A percentile compares a stretch with the other conserved stretches of the same genome.
phyloP scores from a whole-genome alignment of 176 grass and related monocot species.

The Juncus effusus region DNA sequence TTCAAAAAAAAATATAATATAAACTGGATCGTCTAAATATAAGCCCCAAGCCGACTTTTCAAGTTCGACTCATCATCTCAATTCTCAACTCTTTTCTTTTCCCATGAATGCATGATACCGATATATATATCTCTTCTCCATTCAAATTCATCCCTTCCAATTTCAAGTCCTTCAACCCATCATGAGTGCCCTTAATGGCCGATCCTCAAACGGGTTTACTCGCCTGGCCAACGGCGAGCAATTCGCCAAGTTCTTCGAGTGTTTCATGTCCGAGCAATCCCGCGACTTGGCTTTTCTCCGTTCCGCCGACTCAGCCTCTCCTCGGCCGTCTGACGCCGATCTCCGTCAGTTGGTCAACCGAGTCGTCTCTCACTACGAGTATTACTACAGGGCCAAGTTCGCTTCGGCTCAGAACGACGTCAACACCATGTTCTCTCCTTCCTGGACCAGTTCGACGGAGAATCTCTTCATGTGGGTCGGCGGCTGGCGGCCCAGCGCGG shows the following conservation, averaged over 20 bases:
- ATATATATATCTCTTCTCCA: too few species aligned
- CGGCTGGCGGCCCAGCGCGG: conserved; percentile 63
- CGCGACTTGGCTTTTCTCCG: conserved; percentile 54
- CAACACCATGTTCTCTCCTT: conserved; percentile 51
- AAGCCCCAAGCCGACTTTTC: too few species aligned
- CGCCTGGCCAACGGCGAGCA: too few species aligned
- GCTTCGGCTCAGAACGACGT: conserved; percentile 37
- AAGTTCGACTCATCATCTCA: too few species aligned
- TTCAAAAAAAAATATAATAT: too few species aligned
- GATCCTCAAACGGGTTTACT: too few species aligned
- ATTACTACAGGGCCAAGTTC: conserved; percentile 60
- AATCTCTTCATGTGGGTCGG: conserved; percentile 67
- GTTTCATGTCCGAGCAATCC: conserved; percentile 50
- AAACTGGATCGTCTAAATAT: too few species aligned
- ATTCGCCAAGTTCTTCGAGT: conserved; percentile 47
- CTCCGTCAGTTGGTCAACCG: conserved; percentile 34
- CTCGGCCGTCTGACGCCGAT: not conserved
- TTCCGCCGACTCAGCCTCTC: conserved; percentile 10
- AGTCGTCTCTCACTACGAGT: conserved; percentile 58
- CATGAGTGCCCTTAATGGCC: too few species aligned
- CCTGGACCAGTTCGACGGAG: conserved; percentile 59
- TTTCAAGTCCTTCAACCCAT: too few species aligned
- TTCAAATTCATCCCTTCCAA: too few species aligned
- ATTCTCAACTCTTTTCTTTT: too few species aligned
- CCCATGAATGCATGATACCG: too few species aligned